Percentiles rank a stretch among this genome's conserved stretches.
These are phyloP conservation scores for Samsoniella hepiali DNA, from an alignment of 2,329 filamentous ascomycete genomes.

Conservation along the genomic window DNA sequence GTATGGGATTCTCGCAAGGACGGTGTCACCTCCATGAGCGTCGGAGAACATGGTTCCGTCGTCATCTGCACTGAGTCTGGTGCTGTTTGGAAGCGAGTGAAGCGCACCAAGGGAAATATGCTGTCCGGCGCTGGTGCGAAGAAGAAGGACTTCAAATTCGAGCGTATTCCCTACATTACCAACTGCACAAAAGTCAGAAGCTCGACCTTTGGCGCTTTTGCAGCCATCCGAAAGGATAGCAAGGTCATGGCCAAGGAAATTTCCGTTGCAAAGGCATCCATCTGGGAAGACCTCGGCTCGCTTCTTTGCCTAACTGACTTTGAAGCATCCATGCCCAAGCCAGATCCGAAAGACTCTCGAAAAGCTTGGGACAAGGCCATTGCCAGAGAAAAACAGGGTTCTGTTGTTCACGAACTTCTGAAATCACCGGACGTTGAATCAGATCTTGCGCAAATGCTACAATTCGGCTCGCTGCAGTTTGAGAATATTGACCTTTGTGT, in stretches of 20 bases:
- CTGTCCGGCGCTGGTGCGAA: constrained; percentile 55
- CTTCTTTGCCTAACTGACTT: constrained; percentile 68
- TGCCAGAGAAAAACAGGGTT: constrained; percentile 45
- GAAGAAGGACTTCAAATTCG: constrained; percentile 91
- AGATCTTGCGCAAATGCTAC: constrained; percentile 54
- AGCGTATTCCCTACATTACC: constrained; percentile 83
- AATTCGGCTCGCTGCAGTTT: constrained; percentile 36
- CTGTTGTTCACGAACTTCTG: constrained; percentile 51
- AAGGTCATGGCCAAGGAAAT: constrained; percentile 74
- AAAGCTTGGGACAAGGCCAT: constrained; percentile 37
- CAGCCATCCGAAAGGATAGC: constrained; percentile 79
- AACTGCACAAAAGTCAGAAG: constrained; percentile 80
- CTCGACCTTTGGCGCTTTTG: constrained; percentile 86
- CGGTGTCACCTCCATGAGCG: constrained; percentile 79
- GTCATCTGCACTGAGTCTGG: constrained; percentile 91
- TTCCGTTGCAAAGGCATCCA: constrained; percentile 58
- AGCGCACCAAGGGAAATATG: constrained; percentile 76
- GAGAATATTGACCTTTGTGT: constrained; percentile 44
- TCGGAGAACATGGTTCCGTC: constrained; percentile 90
- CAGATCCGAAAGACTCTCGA: constrained; percentile 35
- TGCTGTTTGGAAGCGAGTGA: constrained; percentile 87
- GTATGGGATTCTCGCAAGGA: constrained; percentile 89
- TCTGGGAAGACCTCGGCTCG: constrained; percentile 72
- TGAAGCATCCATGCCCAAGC: constrained; percentile 37
- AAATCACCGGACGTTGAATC: constrained; percentile 63